Evolutionary conservation across 2,329 filamentous ascomycete species (phyloP), one percentile per base, ranked within the genome.

Genomic region (Parastagonospora nodorum): DNA sequence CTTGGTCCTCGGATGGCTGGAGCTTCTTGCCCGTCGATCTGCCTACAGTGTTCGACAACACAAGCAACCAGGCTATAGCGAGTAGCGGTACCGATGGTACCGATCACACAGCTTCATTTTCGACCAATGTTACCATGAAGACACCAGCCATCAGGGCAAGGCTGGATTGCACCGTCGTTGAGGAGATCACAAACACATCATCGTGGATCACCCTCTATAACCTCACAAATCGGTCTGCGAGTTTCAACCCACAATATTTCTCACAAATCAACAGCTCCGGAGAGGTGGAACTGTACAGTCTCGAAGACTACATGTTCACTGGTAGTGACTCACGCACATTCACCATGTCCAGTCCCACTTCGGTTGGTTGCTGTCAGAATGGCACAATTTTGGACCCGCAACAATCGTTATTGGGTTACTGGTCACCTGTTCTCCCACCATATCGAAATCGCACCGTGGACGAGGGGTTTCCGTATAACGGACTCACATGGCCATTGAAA

Each of bases 341-440:
- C 15, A 16, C 48, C 10, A 39, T 57, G 10, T 31, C 32, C 6
- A 48, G 31, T 24, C 9, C 5, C 8, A 42, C 27, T 7, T 27
- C 5, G 5, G 19, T 56, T 5, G 12, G n/a, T n/a, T 58, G 61
- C 36, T 57, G 57, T 41, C 16, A 37, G 6, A 58, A 59, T 19
- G 53, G 52, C 6, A 56, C 53, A 4, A 42, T 12, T 7, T 27
- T n/a, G 9, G 15, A 52, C 16, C 38, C 48, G 1, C 12, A 55
- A 11, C 36, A 14, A 31, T 44, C 52, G 27, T 45, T 44, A 6
- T 43, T 57, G 8, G 60, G 56, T 4, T 53, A 57, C 37, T 61
- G 60, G 58, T 61, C 58, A 5, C 50, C 54, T 33, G 42, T 41
- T 8, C 27, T 42, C 4, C 30, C 19, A 40, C 24, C 38, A 9